These are phyloP conservation scores for Trypanosoma cruzi DNA, from an alignment of 208 protist species.

Conservation along the genomic window DNA sequence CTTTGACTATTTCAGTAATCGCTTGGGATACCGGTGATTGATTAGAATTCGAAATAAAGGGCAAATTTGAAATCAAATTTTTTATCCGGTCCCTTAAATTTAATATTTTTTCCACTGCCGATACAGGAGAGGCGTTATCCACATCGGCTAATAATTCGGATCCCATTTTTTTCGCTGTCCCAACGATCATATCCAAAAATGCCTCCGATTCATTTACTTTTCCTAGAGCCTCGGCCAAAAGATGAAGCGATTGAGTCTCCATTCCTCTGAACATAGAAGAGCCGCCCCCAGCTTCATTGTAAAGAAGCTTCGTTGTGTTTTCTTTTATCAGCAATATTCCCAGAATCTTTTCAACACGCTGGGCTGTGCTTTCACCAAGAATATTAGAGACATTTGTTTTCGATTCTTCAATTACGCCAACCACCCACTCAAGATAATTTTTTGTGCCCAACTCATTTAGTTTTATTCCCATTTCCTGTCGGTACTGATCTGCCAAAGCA, in stretches of 20 bases:
- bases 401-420: slow-evolving; percentile 14
- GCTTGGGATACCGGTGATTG: slow-evolving; percentile 17
- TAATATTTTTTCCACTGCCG: slow-evolving; percentile 23
- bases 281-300: slow-evolving; percentile 22
- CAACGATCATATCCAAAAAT: slow-evolving; percentile 21
- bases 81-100: slow-evolving; percentile 13
- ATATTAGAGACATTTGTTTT: slow-evolving; percentile 26
- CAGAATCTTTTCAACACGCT: slow-evolving; percentile 19
- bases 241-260: slow-evolving; percentile 9
- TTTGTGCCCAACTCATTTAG: slow-evolving; percentile 5
- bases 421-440: slow-evolving; percentile 35
- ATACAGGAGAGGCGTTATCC: neutral
- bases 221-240: slow-evolving; percentile 10
- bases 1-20: slow-evolving; percentile 42
- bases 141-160: slow-evolving; percentile 12
- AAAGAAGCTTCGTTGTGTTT: slow-evolving; percentile 30
- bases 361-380: slow-evolving; percentile 19
- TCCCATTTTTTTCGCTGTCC: slow-evolving; percentile 18
- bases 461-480: slow-evolving; percentile 18
- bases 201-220: slow-evolving; percentile 23
- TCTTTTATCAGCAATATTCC: slow-evolving; percentile 28
- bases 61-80: slow-evolving; percentile 15
- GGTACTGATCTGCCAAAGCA: slow-evolving; percentile 21
- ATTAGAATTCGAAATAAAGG: slow-evolving; percentile 5
- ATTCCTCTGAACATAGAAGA: slow-evolving; percentile 22